phyloP scores from a whole-genome alignment of 1,284 basidiomycete genomes.

The Naganishia albida region DNA sequence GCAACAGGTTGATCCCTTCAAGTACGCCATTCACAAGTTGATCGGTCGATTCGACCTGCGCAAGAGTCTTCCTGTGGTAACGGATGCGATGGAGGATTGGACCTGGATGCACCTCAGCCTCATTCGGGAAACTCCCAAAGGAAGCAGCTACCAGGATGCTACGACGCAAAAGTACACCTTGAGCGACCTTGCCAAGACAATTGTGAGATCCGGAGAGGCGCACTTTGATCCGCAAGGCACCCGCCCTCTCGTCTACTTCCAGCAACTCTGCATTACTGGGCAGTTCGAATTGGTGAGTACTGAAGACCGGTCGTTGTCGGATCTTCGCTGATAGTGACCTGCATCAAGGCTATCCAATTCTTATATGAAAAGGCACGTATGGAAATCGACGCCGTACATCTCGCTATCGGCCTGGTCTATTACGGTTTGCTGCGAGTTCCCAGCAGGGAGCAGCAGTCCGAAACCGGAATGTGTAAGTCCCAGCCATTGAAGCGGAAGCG shows the following conservation, averaged over 20 bases:
- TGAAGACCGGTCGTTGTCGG: not conserved
- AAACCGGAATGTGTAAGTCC: slow-evolving; percentile 73
- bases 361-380: slow-evolving; percentile 85
- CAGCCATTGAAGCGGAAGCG: not conserved
- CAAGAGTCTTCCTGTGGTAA: slow-evolving; percentile 79
- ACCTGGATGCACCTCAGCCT: slow-evolving; percentile 95
- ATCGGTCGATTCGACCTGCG: slow-evolving; percentile 90
- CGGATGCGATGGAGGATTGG: slow-evolving; percentile 95
- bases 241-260: slow-evolving; percentile 73
- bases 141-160: slow-evolving; percentile 70
- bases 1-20: slow-evolving; percentile 82
- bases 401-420: slow-evolving; percentile 88
- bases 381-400: slow-evolving; percentile 91
- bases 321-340: slow-evolving; percentile 13
- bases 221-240: slow-evolving; percentile 84
- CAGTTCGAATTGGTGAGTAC: slow-evolving; percentile 83
- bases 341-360: slow-evolving; percentile 76
- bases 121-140: slow-evolving; percentile 54
- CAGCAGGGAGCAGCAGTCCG: slow-evolving; percentile 72
- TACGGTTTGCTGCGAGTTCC: slow-evolving; percentile 89
- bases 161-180: slow-evolving; percentile 65
- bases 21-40: slow-evolving; percentile 91
- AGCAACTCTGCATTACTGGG: slow-evolving; percentile 84
- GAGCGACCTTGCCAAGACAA: slow-evolving; percentile 72
- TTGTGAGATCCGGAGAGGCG: slow-evolving; percentile 83